Conservation (phyloP, 164 flowering plant genomes). For the Nelumbo lutea region DNA sequence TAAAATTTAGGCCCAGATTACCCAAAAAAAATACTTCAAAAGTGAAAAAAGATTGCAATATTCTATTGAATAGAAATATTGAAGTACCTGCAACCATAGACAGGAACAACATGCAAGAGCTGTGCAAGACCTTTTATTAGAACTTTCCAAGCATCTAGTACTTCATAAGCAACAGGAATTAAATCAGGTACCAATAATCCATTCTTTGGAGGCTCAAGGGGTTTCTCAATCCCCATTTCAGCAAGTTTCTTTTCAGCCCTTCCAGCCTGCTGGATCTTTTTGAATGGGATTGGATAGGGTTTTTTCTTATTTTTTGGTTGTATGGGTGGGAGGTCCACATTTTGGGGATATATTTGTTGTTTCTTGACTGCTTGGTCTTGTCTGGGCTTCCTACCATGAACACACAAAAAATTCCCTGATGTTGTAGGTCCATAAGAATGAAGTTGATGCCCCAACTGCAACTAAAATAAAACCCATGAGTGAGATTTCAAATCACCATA, state of each 20-base stretch:
- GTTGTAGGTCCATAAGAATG: constrained; percentile 7
- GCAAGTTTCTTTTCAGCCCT: constrained; percentile 75
- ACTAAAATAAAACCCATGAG: background rate
- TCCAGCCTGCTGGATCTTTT: constrained; percentile 48
- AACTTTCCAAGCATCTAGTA: constrained; percentile 80
- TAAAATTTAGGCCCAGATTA: background rate
- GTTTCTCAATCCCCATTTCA: constrained; percentile 75
- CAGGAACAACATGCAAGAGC: constrained; percentile 82
- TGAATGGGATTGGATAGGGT: constrained; percentile 82
- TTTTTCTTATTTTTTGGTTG: constrained; percentile 78
- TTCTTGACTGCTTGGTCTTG: constrained; percentile 19
- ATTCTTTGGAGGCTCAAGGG: constrained; percentile 82
- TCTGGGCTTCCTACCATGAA: constrained; percentile 8
- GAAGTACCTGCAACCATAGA: constrained; percentile 85
- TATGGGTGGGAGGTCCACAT: constrained; percentile 77
- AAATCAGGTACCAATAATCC: constrained; percentile 77
- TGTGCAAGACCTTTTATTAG: constrained; percentile 76
- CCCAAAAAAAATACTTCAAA: background rate
- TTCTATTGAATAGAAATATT: background rate
- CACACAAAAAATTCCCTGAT: constrained; percentile 11
- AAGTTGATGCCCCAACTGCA: constrained; percentile 11
- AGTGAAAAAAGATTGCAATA: background rate
- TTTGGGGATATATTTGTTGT: constrained; percentile 42
- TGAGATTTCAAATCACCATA: background rate
- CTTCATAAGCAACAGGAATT: constrained; percentile 77